Base-by-base conservation (phyloP, 192 early-diverging fungal genomes). In the Linnemannia hyalina region DNA sequence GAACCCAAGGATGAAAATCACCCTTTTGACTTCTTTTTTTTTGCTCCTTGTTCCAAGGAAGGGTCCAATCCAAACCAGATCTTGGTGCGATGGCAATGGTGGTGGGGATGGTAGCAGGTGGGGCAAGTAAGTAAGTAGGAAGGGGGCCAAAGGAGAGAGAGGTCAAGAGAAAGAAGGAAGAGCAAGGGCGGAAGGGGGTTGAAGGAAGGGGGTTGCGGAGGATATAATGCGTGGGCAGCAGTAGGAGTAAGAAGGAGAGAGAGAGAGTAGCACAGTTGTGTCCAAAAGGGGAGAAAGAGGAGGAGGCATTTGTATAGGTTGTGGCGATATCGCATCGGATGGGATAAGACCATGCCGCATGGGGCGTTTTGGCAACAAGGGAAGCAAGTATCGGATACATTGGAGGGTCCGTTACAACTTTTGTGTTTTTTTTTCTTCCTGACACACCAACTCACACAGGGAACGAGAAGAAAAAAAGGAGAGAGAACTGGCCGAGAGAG, bases 181-280 rank as follows among this genome's bases (percentile, higher is more conserved):
- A 68, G 47, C 40, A 69, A 83, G 32, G 72, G 46, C 36, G 49
- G 65, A 60, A 76, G 57, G 68, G 44, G 74, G 38, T 44, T 40
- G 63, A 42, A 68, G 15, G 70, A 23, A 65, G 69, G 63, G 41
- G 74, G 38, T 32, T 68, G 65, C 65, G 29, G 29, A 68, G 10
- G 60, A 65, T 32, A 60, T 15, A 29, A 29, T 65, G 60, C 60
- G 60, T 65, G 60, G 60, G 60, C 60, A 65, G 29, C 26, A 65
- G 60, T 10, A 65, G 26, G 26, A 41, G 68, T 36, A 76, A 18
- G 68, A 40, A 69, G 63, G 42, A 23, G 55, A 38, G 23, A 38
- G 20, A 68, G 15, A 29, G 46, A 60, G 60, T 26, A 44, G 60
- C 60, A 49, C 20, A 26, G 65, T 29, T 55, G 3, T 13, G 3